These are phyloP conservation scores for Sporisorium iseilematis-ciliati DNA, from an alignment of 1,284 basidiomycete genomes.

Conservation along the genomic window DNA sequence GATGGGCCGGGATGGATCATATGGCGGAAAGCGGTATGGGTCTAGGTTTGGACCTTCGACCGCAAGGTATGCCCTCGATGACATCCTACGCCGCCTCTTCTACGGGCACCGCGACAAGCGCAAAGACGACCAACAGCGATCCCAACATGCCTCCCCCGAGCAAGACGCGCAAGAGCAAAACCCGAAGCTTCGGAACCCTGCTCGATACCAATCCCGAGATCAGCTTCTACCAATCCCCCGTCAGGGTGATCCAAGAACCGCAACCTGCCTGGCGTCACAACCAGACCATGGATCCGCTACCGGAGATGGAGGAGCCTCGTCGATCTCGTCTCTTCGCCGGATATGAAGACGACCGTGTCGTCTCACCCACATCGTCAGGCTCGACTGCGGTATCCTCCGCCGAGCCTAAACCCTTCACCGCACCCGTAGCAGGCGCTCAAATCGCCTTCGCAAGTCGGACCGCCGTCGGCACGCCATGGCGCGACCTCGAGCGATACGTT, in stretches of 20 bases:
- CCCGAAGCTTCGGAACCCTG: slow-evolving; percentile 37
- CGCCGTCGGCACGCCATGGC: slow-evolving; percentile 19
- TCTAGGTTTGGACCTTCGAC: slow-evolving; percentile 9
- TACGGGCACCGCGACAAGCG: slow-evolving; percentile 20
- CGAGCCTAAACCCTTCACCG: neutral
- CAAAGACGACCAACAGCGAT: slow-evolving; percentile 32
- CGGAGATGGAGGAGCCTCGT: slow-evolving; percentile 28
- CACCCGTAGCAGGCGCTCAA: slow-evolving; percentile 6
- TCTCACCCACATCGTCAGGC: neutral
- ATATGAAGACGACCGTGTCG: slow-evolving; percentile 4
- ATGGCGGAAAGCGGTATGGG: slow-evolving; percentile 8
- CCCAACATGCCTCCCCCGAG: slow-evolving; percentile 34
- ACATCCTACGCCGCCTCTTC: slow-evolving; percentile 39
- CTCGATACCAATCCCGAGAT: slow-evolving; percentile 47
- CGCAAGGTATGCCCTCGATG: slow-evolving; percentile 19
- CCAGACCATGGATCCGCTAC: slow-evolving; percentile 21
- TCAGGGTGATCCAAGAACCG: slow-evolving; percentile 33
- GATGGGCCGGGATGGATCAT: slow-evolving; percentile 10
- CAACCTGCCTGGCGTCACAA: slow-evolving; percentile 11
- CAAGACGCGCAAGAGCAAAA: slow-evolving; percentile 37
- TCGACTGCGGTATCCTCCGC: slow-evolving; percentile 11
- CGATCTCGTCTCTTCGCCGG: slow-evolving; percentile 26
- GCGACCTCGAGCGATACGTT: slow-evolving; percentile 52
- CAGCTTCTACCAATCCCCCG: slow-evolving; percentile 52
- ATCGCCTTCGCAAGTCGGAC: slow-evolving; percentile 18